phyloP scores from a whole-genome alignment of 176 grass and related monocot species.

The Stipa capillata region DNA sequence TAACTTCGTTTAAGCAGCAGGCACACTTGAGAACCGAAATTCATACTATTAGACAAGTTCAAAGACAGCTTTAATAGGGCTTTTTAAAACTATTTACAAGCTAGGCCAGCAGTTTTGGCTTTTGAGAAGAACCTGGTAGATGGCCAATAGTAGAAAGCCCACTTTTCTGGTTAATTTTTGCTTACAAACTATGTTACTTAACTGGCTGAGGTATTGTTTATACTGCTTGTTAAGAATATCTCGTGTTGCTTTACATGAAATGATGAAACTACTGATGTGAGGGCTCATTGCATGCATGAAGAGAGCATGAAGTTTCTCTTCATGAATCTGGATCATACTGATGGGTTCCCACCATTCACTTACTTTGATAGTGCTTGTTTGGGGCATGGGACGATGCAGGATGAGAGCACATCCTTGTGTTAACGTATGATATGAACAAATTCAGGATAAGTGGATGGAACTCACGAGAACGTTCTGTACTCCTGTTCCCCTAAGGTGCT shows the following conservation, averaged over 20 bases:
- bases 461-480: neutral
- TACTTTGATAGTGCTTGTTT: neutral
- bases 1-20: neutral
- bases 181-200: neutral
- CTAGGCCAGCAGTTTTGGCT: neutral
- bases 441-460: neutral
- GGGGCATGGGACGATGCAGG: neutral
- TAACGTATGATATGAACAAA: neutral
- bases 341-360: neutral
- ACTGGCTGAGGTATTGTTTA: neutral
- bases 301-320: conserved; percentile 6
- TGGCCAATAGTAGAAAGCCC: neutral
- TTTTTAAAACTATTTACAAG: neutral
- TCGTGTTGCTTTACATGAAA: neutral
- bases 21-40: neutral
- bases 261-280: neutral
- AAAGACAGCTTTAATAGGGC: neutral
- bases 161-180: neutral
- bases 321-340: neutral
- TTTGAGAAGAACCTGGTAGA: neutral
- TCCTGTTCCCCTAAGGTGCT: neutral
- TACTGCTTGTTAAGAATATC: neutral
- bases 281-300: neutral
- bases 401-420: neutral
- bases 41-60: neutral